These are phyloP conservation scores for Zygosaccharomyces gambellarensis DNA, from an alignment of 805 yeast species.

Conservation along the genomic window DNA sequence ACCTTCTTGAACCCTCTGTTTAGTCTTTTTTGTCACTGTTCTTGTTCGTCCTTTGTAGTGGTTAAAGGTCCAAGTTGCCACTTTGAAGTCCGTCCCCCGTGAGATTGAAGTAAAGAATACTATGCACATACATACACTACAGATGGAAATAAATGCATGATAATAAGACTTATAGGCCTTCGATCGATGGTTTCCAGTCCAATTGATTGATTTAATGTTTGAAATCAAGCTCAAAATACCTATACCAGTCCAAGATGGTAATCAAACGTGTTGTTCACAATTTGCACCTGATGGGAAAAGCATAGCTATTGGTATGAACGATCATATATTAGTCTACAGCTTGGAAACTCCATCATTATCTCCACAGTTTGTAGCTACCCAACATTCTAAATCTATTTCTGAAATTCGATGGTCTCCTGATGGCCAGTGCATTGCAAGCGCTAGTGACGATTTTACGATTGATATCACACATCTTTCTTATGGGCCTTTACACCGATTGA, in stretches of 20 bases:
- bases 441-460: constrained; percentile 79
- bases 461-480: constrained; percentile 61
- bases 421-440: constrained; percentile 68
- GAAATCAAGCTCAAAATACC: constrained; percentile 6
- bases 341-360: constrained; percentile 35
- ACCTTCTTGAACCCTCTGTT: neutral
- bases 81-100: constrained; percentile 1
- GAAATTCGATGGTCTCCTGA: constrained; percentile 77
- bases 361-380: constrained; percentile 13
- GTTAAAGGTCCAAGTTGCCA: constrained; percentile 3
- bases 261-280: constrained; percentile 42
- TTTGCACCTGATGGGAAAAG: constrained; percentile 56
- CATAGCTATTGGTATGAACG: constrained; percentile 59
- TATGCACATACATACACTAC: neutral
- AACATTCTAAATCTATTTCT: constrained; percentile 60
- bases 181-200: neutral
- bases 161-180: neutral
- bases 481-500: constrained; percentile 42
- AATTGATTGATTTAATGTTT: constrained; percentile 7
- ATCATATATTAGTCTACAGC: constrained; percentile 56
- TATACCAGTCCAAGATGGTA: constrained; percentile 1
- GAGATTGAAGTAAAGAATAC: neutral
- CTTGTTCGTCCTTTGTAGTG: neutral
- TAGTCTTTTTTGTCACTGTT: neutral
- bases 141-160: neutral